These are phyloP conservation scores for Neurospora sp. DNA, from an alignment of 2,329 filamentous ascomycete species.

Conservation along the genomic window DNA sequence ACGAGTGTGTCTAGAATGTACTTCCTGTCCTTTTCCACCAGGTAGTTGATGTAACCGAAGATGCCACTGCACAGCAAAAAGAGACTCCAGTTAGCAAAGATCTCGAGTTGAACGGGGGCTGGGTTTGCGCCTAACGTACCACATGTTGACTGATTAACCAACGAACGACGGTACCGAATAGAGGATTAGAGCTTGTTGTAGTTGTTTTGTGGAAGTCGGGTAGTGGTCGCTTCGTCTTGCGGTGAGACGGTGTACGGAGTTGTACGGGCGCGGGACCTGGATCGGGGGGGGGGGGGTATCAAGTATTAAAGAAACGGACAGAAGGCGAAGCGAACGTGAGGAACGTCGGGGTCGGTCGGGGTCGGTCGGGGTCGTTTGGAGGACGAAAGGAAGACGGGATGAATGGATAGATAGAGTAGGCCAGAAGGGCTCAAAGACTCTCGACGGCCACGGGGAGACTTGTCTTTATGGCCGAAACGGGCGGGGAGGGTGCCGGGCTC, in stretches of 20 bases:
- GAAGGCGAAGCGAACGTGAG: conserved; percentile 1
- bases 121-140: conserved; percentile 19
- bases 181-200: conserved; percentile 4
- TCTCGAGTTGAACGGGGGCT: not conserved
- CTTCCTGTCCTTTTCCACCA: conserved; percentile 97
- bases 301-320: conserved; percentile 6
- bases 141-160: conserved; percentile 24
- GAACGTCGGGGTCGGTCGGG: not conserved
- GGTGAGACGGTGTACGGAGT: conserved; percentile 6
- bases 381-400: not conserved
- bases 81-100: conserved; percentile 18
- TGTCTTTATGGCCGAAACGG: not conserved
- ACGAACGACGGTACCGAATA: conserved; percentile 10
- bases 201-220: conserved; percentile 2
- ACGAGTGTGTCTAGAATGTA: conserved; percentile 93
- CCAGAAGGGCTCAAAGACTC: not conserved
- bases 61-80: conserved; percentile 55
- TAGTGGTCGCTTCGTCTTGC: conserved; percentile 7
- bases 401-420: not conserved
- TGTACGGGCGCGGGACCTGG: conserved; percentile 5
- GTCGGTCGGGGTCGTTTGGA: not conserved
- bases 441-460: not conserved
- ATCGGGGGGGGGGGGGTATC: conserved; percentile 1
- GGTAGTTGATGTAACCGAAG: conserved; percentile 98
- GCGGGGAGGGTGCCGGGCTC: not conserved